Evolutionary conservation across 2,329 filamentous ascomycete species (phyloP).

Genomic region (Clarireedia paspali): DNA sequence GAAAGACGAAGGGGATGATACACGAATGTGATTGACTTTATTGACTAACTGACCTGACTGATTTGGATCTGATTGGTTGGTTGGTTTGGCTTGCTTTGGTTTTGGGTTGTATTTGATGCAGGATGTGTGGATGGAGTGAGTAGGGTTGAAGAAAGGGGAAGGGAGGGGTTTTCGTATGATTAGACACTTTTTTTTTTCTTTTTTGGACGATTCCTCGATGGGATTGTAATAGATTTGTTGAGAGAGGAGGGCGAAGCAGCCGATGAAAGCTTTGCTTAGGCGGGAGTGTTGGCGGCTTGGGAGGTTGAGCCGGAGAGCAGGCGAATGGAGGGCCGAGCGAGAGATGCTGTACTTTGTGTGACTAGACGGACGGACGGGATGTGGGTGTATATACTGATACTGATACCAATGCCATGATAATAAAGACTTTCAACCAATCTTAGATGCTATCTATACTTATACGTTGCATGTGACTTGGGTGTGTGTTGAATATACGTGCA

Average conservation of each 20-base stretch:
- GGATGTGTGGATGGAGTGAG: background rate
- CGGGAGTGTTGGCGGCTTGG: background rate
- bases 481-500: background rate
- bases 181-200: background rate
- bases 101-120: slow-evolving; percentile 8
- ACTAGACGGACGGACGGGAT: background rate
- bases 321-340: background rate
- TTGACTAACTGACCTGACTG: slow-evolving; percentile 9
- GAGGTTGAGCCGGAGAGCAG: background rate
- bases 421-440: background rate
- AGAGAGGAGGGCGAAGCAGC: too few species aligned
- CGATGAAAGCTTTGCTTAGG: too few species aligned
- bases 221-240: too few species aligned
- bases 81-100: background rate
- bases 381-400: slow-evolving; percentile 5
- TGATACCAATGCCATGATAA: slow-evolving; percentile 4
- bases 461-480: background rate
- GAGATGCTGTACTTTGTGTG: background rate
- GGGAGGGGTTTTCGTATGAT: background rate
- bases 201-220: background rate
- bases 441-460: background rate
- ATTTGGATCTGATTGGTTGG: slow-evolving; percentile 3
- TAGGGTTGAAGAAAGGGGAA: background rate
- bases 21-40: slow-evolving; percentile 7
- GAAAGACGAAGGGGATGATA: background rate